phyloP scores from a whole-genome alignment of 176 grass and related monocot species.

The Oryza officinalis region DNA sequence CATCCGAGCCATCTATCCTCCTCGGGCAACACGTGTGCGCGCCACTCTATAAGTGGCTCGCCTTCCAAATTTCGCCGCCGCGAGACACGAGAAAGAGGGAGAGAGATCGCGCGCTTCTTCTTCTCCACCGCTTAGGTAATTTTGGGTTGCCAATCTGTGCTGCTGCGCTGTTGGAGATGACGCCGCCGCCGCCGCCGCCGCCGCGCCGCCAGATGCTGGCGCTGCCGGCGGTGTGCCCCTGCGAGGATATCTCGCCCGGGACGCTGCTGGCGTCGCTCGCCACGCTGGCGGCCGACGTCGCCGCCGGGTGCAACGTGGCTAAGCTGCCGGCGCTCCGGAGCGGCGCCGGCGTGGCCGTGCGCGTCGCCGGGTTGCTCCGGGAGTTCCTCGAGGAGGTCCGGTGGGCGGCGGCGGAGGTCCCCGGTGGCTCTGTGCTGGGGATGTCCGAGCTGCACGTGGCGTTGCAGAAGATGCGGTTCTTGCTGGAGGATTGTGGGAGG shows the following conservation, averaged over 20 bases:
- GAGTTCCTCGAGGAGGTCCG: constrained; percentile 55
- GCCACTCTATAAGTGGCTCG: constrained; percentile 16
- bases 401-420: background rate
- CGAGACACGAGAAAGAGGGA: no score
- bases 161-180: background rate
- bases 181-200: background rate
- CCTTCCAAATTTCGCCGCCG: constrained; percentile 34
- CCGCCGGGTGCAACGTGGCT: background rate
- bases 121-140: background rate
- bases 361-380: constrained; percentile 54
- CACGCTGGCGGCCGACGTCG: constrained; percentile 44
- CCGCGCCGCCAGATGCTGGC: constrained; percentile 42
- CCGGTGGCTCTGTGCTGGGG: constrained; percentile 35
- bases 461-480: constrained; percentile 65
- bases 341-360: constrained; percentile 47
- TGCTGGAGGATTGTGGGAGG: constrained; percentile 51
- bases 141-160: background rate
- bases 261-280: constrained; percentile 49
- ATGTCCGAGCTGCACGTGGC: constrained; percentile 89
- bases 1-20: background rate
- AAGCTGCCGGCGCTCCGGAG: constrained; percentile 50
- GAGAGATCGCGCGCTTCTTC: background rate
- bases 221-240: constrained; percentile 63
- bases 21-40: background rate
- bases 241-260: constrained; percentile 52